Evolutionary conservation across 495 filamentous ascomycete genomes (phyloP), one percentile per base, ranked within the genome.

Genomic region (Penicillium simplicissimum): DNA sequence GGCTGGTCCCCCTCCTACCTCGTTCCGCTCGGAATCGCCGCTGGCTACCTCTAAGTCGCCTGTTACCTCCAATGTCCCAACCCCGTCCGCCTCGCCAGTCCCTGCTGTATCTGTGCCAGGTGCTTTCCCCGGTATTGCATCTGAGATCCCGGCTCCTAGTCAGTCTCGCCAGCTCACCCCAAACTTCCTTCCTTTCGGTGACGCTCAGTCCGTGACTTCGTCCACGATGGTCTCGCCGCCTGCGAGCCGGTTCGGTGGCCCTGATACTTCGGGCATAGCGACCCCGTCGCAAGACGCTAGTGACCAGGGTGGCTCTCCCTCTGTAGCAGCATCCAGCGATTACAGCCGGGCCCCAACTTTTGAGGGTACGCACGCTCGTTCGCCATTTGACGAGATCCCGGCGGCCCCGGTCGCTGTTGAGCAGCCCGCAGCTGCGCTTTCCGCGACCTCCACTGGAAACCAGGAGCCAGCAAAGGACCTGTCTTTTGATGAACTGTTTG

Each of bases 151-250:
- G n/a, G 70, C 86, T 11, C 83, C 86, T 36, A 79, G 85, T 10
- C 84, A 90, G 66, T 88, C 88, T 15, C 79, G 87, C 38, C 91
- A 95, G 70, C 81, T 91, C 57, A 90, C 83, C 35, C 87, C 91
- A 15, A 84, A 81, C 67, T 89, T 88, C 65, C 75, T 91, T 17
- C 87, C 89, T 0, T 86, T 95, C 58, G 80, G 75, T 56, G 78
- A 79, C 28, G 76, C 83, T 38, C 89, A 92, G 53, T 91, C 90
- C 0, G 72, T 88, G 48, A 86, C 84, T 56, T 91, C 89, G 19
- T 94, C 92, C 3, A 90, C 91, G 2, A 87, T 88, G 76, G 89
- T 89, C 31, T 88, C 90, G 15, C 89, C 92, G n/a, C 88, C 93
- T 28, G 88, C 84, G 43, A 92, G 90, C 68, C 83, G 89, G 54